Conservation (phyloP, 2,329 filamentous ascomycete species). For the Colletotrichum tofieldiae region DNA sequence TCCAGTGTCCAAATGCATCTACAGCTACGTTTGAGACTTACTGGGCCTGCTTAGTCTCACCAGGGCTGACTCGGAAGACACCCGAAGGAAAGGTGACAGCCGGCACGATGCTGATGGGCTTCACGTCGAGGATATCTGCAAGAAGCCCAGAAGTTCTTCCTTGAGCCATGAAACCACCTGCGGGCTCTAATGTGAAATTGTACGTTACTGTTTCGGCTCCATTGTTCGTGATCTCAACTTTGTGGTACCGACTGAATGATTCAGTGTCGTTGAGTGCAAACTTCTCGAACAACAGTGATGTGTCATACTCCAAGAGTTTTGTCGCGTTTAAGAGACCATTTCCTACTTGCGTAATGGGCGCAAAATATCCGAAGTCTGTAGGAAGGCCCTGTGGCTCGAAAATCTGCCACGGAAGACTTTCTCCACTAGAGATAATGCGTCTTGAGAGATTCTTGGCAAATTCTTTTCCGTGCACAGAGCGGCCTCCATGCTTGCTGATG, state of each 20-base stretch:
- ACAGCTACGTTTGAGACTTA: background rate
- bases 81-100: conserved; percentile 16
- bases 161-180: conserved; percentile 56
- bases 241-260: conserved; percentile 51
- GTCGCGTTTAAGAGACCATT: conserved; percentile 60
- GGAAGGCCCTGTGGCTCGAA: conserved; percentile 45
- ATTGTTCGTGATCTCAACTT: conserved; percentile 54
- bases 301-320: conserved; percentile 57
- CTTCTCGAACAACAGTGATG: conserved; percentile 55
- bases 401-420: conserved; percentile 49
- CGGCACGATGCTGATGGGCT: conserved; percentile 22
- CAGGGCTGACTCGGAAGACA: conserved; percentile 22
- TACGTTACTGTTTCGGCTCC: conserved; percentile 54
- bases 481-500: conserved; percentile 53
- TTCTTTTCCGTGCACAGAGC: conserved; percentile 49
- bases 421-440: conserved; percentile 54
- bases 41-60: conserved; percentile 35
- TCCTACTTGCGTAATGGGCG: conserved; percentile 58
- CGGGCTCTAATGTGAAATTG: conserved; percentile 48
- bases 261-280: conserved; percentile 62
- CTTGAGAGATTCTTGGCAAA: conserved; percentile 50
- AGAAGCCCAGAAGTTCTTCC: conserved; percentile 35
- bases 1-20: rapidly evolving
- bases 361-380: conserved; percentile 44
- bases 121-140: conserved; percentile 29